Evolutionary conservation across 768 basidiomycete genomes (phyloP).

Genomic region (Agaricus sinodeliciosus): DNA sequence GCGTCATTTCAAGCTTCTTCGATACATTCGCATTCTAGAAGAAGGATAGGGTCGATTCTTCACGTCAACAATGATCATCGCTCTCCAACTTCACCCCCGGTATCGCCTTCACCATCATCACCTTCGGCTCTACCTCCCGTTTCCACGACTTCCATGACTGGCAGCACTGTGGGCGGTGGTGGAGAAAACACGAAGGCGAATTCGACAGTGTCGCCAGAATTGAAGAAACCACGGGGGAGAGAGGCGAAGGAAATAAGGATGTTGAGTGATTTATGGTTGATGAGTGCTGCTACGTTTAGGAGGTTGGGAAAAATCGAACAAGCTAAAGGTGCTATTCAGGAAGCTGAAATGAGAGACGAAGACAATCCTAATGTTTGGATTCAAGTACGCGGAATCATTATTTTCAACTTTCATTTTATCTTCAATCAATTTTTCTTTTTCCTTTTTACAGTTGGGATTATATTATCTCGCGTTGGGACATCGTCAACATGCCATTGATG

Average conservation of each 20-base stretch:
- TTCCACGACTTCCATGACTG: conserved; percentile 15
- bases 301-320: conserved; percentile 87
- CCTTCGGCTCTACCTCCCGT: conserved; percentile 22
- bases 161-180: too few species aligned
- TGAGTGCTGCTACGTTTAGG: conserved; percentile 91
- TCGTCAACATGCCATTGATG: conserved; percentile 58
- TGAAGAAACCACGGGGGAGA: conserved; percentile 32
- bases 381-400: conserved; percentile 51
- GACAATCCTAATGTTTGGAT: conserved; percentile 90
- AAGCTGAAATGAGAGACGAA: conserved; percentile 87
- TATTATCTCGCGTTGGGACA: conserved; percentile 59
- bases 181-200: too few species aligned
- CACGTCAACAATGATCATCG: conserved; percentile 26
- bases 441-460: conserved; percentile 53
- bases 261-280: conserved; percentile 85
- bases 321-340: conserved; percentile 84
- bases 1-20: conserved; percentile 68
- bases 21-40: conserved; percentile 70
- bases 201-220: conserved; percentile 23
- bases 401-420: background rate
- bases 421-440: background rate
- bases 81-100: conserved; percentile 32
- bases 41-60: conserved; percentile 37
- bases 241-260: conserved; percentile 58
- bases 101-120: conserved; percentile 37